phyloP scores from a whole-genome alignment of 1,284 basidiomycete species.

The Leccinum cinnamomeum region DNA sequence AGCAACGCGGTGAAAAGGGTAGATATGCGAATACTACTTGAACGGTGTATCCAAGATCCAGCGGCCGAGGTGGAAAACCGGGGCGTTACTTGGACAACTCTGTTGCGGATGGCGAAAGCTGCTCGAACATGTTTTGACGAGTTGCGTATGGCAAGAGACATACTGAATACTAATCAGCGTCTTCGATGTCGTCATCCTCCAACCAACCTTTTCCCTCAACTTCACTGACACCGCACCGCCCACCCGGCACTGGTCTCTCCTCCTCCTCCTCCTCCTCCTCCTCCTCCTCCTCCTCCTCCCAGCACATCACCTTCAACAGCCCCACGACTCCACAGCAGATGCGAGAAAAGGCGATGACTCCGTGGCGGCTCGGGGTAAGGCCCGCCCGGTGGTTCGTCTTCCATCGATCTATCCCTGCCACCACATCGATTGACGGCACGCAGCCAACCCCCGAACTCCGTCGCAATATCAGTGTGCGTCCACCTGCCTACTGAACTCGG shows the following conservation, averaged over 20 bases:
- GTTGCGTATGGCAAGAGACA: slow-evolving; percentile 2
- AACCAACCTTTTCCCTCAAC: slow-evolving; percentile 49
- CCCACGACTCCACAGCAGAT: slow-evolving; percentile 45
- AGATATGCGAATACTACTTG: slow-evolving; percentile 35
- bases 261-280: slow-evolving; percentile 15
- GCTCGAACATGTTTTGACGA: slow-evolving; percentile 1
- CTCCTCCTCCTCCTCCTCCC: slow-evolving; percentile 23
- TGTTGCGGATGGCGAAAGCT: not conserved
- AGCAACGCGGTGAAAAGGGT: slow-evolving; percentile 52
- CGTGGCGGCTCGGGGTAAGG: slow-evolving; percentile 34
- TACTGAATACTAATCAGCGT: slow-evolving; percentile 29
- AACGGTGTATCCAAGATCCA: slow-evolving; percentile 17
- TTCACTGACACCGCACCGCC: slow-evolving; percentile 11
- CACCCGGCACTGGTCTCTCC: slow-evolving; percentile 20
- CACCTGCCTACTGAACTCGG: slow-evolving; percentile 45
- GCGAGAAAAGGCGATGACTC: slow-evolving; percentile 56
- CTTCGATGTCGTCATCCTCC: slow-evolving; percentile 70
- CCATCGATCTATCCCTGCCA: slow-evolving; percentile 25
- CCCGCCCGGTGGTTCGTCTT: not conserved
- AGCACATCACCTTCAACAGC: slow-evolving; percentile 31
- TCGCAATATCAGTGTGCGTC: slow-evolving; percentile 52
- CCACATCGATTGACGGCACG: slow-evolving; percentile 38
- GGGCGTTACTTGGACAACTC: slow-evolving; percentile 4
- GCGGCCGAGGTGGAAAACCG: slow-evolving; percentile 9
- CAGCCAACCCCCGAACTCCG: slow-evolving; percentile 61